Evolutionary conservation across 257 asterid species (phyloP).

Genomic region (Nicotiana paniculata): DNA sequence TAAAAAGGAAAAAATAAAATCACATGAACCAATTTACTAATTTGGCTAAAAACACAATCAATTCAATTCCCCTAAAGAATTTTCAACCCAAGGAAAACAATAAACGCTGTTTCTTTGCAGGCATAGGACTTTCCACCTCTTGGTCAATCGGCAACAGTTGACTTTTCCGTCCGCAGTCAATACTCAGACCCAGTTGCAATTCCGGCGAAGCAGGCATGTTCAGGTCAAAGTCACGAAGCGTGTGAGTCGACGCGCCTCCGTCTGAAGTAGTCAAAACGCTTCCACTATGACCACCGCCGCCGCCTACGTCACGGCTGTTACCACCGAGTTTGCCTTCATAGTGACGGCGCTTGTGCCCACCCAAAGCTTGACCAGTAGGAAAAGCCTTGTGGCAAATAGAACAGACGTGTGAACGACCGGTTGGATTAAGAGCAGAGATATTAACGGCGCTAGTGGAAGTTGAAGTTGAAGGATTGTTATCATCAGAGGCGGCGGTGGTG

Average conservation of each 20-base stretch:
- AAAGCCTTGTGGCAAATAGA: slow-evolving; percentile 55
- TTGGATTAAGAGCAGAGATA: slow-evolving; percentile 34
- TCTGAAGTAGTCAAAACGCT: slow-evolving; percentile 35
- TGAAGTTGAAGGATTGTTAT: slow-evolving; percentile 23
- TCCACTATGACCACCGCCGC: background rate
- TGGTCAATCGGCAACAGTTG: slow-evolving; percentile 22
- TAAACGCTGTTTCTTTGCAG: slow-evolving; percentile 30
- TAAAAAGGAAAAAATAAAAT: background rate
- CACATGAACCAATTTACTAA: slow-evolving; percentile 2
- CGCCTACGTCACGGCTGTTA: background rate
- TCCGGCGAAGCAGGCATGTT: slow-evolving; percentile 49
- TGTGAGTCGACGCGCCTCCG: slow-evolving; percentile 31
- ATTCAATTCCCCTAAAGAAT: background rate
- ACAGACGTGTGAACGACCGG: slow-evolving; percentile 71
- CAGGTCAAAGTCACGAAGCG: slow-evolving; percentile 33
- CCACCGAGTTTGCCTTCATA: slow-evolving; percentile 60
- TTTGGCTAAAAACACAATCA: background rate
- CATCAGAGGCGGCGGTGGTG: slow-evolving; percentile 11
- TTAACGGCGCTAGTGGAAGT: slow-evolving; percentile 5
- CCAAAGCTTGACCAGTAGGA: slow-evolving; percentile 84
- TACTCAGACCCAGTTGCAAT: slow-evolving; percentile 14
- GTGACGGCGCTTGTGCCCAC: slow-evolving; percentile 96
- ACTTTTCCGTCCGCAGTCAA: slow-evolving; percentile 14
- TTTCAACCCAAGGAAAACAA: slow-evolving; percentile 1
- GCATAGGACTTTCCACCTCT: slow-evolving; percentile 56